phyloP scores from a whole-genome alignment of 169 alveolate species.

The Amoebophrya sp. region DNA sequence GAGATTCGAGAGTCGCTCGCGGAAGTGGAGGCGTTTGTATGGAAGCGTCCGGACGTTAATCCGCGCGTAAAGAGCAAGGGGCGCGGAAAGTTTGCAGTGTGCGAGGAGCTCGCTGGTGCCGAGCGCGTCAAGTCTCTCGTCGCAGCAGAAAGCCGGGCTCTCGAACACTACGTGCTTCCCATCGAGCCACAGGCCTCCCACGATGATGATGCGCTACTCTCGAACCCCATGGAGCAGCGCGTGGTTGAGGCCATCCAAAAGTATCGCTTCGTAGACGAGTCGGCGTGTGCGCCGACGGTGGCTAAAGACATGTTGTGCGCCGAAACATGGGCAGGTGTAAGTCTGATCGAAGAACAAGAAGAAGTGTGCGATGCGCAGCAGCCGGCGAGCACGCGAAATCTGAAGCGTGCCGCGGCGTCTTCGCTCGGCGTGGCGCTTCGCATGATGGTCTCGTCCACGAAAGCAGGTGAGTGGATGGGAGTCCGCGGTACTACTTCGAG shows the following conservation, averaged over 20 bases:
- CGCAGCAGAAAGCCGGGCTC: not conserved
- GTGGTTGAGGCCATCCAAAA: not conserved
- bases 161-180: not conserved
- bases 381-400: not conserved
- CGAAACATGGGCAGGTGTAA: not conserved
- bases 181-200: not conserved
- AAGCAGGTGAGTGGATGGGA: not conserved
- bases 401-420: not conserved
- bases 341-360: not conserved
- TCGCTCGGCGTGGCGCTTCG: not conserved
- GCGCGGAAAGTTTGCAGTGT: not conserved
- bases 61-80: constrained; percentile 2
- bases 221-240: not conserved
- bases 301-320: not conserved
- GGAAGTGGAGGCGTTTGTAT: not conserved
- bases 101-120: not conserved
- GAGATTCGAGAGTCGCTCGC: not conserved
- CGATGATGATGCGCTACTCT: not conserved
- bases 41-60: not conserved
- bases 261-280: not conserved
- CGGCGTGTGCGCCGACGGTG: not conserved
- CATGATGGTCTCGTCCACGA: constrained; percentile 7
- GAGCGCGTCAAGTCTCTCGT: not conserved
- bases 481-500: not conserved
- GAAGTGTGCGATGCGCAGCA: not conserved